phyloP scores from a whole-genome alignment of 768 basidiomycete species.

The Agrocybe praecox region DNA sequence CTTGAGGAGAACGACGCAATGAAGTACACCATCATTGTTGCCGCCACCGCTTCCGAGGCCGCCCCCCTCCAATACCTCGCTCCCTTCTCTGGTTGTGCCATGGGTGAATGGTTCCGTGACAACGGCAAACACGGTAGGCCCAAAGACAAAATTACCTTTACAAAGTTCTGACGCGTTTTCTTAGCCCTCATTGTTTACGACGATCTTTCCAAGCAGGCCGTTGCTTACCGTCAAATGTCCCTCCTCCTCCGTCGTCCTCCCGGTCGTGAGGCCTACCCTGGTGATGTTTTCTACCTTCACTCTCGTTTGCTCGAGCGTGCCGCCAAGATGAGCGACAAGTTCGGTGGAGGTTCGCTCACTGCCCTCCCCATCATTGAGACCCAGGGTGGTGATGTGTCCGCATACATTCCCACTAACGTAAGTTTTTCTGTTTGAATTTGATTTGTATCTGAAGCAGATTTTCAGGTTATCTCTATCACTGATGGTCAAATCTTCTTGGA shows the following conservation, averaged over 20 bases:
- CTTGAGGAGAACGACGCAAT: constrained; percentile 99
- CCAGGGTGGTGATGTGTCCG: constrained; percentile 99
- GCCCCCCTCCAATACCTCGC: constrained; percentile 99
- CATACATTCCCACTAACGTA: constrained; percentile 95
- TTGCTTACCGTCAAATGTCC: constrained; percentile 99
- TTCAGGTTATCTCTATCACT: constrained; percentile 97
- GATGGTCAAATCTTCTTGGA: constrained; percentile 99
- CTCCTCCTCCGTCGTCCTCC: constrained; percentile 99
- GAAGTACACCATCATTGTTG: constrained; percentile 99
- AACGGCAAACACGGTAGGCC: constrained; percentile 96
- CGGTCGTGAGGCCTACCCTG: constrained; percentile 99
- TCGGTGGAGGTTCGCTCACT: constrained; percentile 98
- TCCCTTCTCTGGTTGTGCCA: constrained; percentile 99
- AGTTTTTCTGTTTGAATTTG: constrained; percentile 22
- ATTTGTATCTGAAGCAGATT: no score
- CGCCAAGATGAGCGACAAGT: constrained; percentile 99
- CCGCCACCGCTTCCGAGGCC: constrained; percentile 98
- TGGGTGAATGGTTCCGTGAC: constrained; percentile 99
- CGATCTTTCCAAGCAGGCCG: constrained; percentile 99
- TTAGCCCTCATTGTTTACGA: constrained; percentile 97
- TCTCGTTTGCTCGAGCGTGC: constrained; percentile 99
- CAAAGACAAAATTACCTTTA: not conserved
- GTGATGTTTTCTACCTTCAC: constrained; percentile 99
- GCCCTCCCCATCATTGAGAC: constrained; percentile 99
- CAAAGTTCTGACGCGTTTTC: constrained; percentile 11